Evolutionary conservation across 2,329 filamentous ascomycete species (phyloP).

Genomic region (Trichoderma atrobrunneum): DNA sequence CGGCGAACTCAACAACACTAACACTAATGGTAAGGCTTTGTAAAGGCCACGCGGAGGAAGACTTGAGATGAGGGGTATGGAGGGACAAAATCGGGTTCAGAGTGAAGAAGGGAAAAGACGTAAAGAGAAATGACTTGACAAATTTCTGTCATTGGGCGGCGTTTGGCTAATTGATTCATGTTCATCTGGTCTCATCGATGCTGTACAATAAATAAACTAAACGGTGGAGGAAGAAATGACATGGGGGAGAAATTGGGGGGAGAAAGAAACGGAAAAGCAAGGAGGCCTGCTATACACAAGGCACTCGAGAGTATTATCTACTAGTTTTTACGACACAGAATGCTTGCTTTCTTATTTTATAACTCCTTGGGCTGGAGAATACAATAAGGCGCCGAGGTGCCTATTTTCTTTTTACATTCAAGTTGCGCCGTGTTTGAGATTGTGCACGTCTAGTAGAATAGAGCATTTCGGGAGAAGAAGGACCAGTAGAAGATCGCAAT

Average conservation of each 20-base stretch:
- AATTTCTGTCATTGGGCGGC: slow-evolving; percentile 21
- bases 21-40: slow-evolving; percentile 1
- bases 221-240: not conserved
- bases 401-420: not conserved
- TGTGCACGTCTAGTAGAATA: not conserved
- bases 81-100: not conserved
- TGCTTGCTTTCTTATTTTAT: not conserved
- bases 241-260: not conserved
- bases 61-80: not conserved
- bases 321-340: not conserved
- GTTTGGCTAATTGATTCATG: slow-evolving; percentile 9
- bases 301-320: not conserved
- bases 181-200: slow-evolving; percentile 18
- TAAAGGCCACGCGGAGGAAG: not conserved
- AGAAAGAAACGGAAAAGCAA: not conserved
- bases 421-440: not conserved
- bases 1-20: not conserved
- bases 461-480: no score
- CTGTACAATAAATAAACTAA: slow-evolving; percentile 16
- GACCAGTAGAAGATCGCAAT: no score
- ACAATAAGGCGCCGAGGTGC: not conserved
- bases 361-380: not conserved
- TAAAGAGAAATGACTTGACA: slow-evolving; percentile 18
- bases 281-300: not conserved
- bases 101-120: not conserved